Percentiles rank a stretch among this genome's conserved stretches.
phyloP scores from a whole-genome alignment of 371 early-diverging fungal species.

The Haplosporangium sp. region DNA sequence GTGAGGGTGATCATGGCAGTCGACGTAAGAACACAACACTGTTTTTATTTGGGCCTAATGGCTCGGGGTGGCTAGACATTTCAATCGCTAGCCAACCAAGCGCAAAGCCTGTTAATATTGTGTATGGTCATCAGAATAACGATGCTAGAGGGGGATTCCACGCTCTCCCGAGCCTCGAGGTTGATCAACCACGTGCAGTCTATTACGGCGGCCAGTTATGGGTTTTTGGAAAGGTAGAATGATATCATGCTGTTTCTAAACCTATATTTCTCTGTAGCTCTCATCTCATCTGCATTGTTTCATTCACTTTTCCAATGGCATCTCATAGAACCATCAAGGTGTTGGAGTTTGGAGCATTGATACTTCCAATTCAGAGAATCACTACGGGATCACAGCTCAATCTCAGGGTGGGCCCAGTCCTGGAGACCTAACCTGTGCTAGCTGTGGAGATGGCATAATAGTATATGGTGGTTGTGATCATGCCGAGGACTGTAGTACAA shows the following conservation, averaged over 20 bases:
- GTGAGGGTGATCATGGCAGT: slow-evolving; percentile 38
- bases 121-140: slow-evolving; percentile 9
- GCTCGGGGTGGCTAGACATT: slow-evolving; percentile 47
- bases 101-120: slow-evolving; percentile 27
- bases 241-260: not conserved
- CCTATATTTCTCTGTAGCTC: not conserved
- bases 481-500: slow-evolving; percentile 36
- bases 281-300: not conserved
- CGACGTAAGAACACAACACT: slow-evolving; percentile 41
- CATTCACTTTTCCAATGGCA: not conserved
- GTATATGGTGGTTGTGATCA: slow-evolving; percentile 49
- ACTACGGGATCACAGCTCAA: slow-evolving; percentile 18
- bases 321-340: slow-evolving; percentile 27
- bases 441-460: slow-evolving; percentile 40
- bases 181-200: slow-evolving; percentile 25
- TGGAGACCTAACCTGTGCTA: slow-evolving; percentile 40
- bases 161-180: slow-evolving; percentile 9
- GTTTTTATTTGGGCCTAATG: slow-evolving; percentile 38
- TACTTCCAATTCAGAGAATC: slow-evolving; percentile 7
- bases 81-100: slow-evolving; percentile 41
- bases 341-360: slow-evolving; percentile 47
- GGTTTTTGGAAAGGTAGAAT: slow-evolving; percentile 51
- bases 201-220: slow-evolving; percentile 32
- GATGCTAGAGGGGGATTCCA: slow-evolving; percentile 32
- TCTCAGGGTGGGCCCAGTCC: slow-evolving; percentile 34